Conservation (phyloP, 148 eudicot species). For the Rhododendron ferrugineum region DNA sequence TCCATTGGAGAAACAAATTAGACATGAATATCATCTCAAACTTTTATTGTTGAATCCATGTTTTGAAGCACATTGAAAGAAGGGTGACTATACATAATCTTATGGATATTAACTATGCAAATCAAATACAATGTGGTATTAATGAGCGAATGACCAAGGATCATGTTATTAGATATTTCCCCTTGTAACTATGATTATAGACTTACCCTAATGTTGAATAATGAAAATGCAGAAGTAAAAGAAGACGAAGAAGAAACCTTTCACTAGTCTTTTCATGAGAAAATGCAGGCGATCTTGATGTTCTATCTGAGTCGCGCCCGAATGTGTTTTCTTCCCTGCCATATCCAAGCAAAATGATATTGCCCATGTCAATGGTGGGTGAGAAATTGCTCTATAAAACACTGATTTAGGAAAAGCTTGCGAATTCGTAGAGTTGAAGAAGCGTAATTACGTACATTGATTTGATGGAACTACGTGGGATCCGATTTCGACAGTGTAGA, state of each 20-base stretch:
- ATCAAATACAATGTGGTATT: background rate
- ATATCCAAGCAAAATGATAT: background rate
- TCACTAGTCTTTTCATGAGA: conserved; percentile 27
- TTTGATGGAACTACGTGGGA: background rate
- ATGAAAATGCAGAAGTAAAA: background rate
- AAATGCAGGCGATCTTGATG: conserved; percentile 7
- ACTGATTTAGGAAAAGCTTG: too few species aligned
- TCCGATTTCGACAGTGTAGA: conserved; percentile 9
- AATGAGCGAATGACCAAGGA: background rate
- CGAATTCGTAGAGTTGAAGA: background rate
- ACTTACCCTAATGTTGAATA: too few species aligned
- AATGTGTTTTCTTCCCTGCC: conserved; percentile 26
- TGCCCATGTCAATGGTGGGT: background rate
- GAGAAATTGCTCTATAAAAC: background rate
- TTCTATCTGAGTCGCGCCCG: background rate
- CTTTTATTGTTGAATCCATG: background rate
- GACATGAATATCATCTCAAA: background rate
- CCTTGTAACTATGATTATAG: background rate
- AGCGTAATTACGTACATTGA: conserved; percentile 9
- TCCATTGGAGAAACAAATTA: background rate
- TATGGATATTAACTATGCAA: background rate
- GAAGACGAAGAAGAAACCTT: background rate
- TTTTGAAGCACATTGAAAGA: background rate
- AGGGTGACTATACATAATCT: background rate
- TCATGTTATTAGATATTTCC: too few species aligned